Evolutionary conservation across 306 rosid species (phyloP), one percentile per base, ranked within the genome.

Genomic region (Calophaca sinica): DNA sequence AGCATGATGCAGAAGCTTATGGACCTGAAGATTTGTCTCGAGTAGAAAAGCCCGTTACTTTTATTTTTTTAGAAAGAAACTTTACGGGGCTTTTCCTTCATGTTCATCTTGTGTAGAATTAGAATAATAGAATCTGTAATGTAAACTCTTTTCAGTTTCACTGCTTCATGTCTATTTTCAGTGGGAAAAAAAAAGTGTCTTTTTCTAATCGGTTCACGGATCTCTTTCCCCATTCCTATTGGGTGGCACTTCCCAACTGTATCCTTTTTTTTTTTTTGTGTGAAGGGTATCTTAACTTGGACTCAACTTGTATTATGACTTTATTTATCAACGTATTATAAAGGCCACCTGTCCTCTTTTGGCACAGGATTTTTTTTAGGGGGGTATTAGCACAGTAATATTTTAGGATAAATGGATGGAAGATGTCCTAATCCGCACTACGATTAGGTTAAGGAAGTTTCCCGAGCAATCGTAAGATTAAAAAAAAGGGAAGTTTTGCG

Each of bases 191-290:
- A 72, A 83, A 65, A 53, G 75, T 73, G 62, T 60, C 77, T 6
- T 60, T 77, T 58, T 53, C 64, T 26, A 29, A 41, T 36, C 26
- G 3, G 74, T 75, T 86, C 80, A 64, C 85, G 85, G 70, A 88
- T 88, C 89, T 79, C 55, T 85, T 88, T 70, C 86, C 72, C 68
- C 72, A 52, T 53, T 83, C 59, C 46, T 50, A 86, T 91, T 84
- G 89, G 91, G 8, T 52, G 14, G 20, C 78, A 35, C 61, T 11
- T 11, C 10, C 46, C 71, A 8, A 5, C 60, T 13, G 20, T 52
- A 50, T 65, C 4, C 31, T 63, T 66, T 67, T n/a, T 28, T 29
- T 7, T 20, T 20, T 20, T 20, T 20, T 20, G 1, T 51, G 33
- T 3, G 7, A 49, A 29, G 5, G 35, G 36, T 46, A 13, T 31